These are phyloP conservation scores for Drosera spatulata DNA, from an alignment of 179 eudicot species.

Conservation along the genomic window DNA sequence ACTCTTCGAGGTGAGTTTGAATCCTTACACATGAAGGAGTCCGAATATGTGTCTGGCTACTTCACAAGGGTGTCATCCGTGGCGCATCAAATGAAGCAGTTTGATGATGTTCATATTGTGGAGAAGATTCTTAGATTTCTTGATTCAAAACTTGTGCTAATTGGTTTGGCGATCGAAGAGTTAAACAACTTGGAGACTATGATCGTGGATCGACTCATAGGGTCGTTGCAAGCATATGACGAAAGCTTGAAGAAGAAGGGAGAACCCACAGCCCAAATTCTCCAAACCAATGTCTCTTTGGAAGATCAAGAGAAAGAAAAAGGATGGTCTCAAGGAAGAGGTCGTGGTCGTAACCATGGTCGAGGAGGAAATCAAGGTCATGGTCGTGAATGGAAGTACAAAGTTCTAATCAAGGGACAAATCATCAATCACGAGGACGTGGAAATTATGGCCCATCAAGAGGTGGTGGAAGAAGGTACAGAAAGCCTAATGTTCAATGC, in stretches of 20 bases:
- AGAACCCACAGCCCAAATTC: neutral
- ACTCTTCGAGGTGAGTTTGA: constrained; percentile 8
- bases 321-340: neutral
- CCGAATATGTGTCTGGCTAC: constrained; percentile 1
- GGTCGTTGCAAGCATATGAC: neutral
- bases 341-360: too few relatives aligned
- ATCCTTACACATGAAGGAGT: constrained; percentile 2
- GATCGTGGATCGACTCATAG: neutral
- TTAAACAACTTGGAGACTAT: neutral
- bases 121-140: constrained; percentile 3
- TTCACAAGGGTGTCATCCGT: constrained; percentile 1
- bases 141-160: constrained; percentile 2
- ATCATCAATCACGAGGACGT: too few relatives aligned
- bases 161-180: neutral
- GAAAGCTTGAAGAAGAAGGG: neutral
- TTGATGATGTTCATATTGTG: neutral
- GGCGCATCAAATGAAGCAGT: constrained; percentile 1
- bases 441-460: too few relatives aligned
- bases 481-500: neutral
- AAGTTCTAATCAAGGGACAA: too few relatives aligned
- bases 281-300: neutral
- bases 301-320: neutral
- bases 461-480: too few relatives aligned
- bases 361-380: too few relatives aligned
- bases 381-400: too few relatives aligned